Base-by-base conservation (phyloP, 2,329 filamentous ascomycete species). In the Fusarium nisikadoi region DNA sequence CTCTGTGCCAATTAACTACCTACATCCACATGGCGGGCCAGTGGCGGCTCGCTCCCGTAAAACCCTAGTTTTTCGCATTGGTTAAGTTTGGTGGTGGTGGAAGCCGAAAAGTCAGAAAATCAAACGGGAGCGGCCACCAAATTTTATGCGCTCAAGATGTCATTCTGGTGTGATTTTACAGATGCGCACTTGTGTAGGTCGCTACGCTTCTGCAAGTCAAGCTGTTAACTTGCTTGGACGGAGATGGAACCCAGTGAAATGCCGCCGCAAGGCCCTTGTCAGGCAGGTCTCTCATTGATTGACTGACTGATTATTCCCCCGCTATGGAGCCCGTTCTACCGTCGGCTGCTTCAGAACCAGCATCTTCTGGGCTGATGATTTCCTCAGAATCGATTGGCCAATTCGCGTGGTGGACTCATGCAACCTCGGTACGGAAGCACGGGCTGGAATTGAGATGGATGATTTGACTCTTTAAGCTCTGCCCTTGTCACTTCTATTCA, bases 41-140 rank as follows among this genome's bases (percentile, higher is more conserved):
- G 72, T 70, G 72, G 74, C 73, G 64, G 64, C 60, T 71, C 62
- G 56, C 69, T 67, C 52, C 59, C 69, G 46, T 47, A 71, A 72
- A 72, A 69, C 64, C 70, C 70, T 68, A 64, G 65, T 49, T 65
- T 59, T 45, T 67, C 38, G 45, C 54, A 63, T 62, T 52, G 62
- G 36, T 13, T 50, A 19, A 50, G n/a, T 27, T 45, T 35, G 29
- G 42, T 43, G 27, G 17, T 17, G 20, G n/a, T 23, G 39, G 45
- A 45, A 53, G 42, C 41, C 41, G 27, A 57, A 23, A 29, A 33
- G 46, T 16, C 16, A 35, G n/a, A 58, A 52, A 39, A 9, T 42
- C 12, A 41, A 39, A 17, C 9, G 25, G 46, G 27, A 33, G 33
- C 46, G 39, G 13, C 39, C 20, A 31, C 17, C 20, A 41, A 43